phyloP scores from a whole-genome alignment of 352 stramenopile species.

The Phytophthora europaea region DNA sequence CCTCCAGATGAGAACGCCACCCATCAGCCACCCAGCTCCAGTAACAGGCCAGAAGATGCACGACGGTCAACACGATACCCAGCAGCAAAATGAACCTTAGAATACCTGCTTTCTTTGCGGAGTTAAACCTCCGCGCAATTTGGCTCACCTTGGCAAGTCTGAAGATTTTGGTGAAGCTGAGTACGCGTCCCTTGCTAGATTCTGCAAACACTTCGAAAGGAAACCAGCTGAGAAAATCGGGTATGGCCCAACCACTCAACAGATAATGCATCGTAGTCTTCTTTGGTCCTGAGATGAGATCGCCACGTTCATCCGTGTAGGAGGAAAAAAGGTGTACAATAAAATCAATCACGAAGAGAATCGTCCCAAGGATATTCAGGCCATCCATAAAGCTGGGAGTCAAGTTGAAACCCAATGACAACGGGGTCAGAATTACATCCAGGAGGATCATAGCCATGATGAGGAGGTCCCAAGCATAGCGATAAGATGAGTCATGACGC shows the following conservation, averaged over 20 bases:
- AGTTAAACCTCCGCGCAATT: conserved; percentile 61
- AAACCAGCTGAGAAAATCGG: conserved; percentile 79
- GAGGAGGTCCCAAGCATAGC: conserved; percentile 60
- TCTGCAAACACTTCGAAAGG: conserved; percentile 62
- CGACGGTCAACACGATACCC: conserved; percentile 62
- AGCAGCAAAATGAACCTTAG: conserved; percentile 64
- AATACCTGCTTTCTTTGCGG: conserved; percentile 73
- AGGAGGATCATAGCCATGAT: conserved; percentile 66
- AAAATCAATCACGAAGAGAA: conserved; percentile 69
- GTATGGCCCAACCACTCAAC: conserved; percentile 60
- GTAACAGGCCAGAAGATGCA: conserved; percentile 68
- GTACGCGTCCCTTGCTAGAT: conserved; percentile 49
- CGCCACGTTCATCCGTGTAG: conserved; percentile 58
- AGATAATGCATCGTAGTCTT: conserved; percentile 63
- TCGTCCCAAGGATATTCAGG: conserved; percentile 51
- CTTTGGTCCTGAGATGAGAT: conserved; percentile 56
- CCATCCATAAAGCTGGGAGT: conserved; percentile 27
- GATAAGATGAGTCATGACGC: conserved; percentile 56
- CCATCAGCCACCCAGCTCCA: conserved; percentile 66
- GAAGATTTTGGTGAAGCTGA: conserved; percentile 76
- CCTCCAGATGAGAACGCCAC: conserved; percentile 52
- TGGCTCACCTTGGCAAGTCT: conserved; percentile 78
- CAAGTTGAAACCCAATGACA: conserved; percentile 63
- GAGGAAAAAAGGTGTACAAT: conserved; percentile 65
- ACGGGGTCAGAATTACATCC: conserved; percentile 63